Evolutionary conservation across 2,329 filamentous ascomycete species (phyloP).

Genomic region (Diaporthe destruens): DNA sequence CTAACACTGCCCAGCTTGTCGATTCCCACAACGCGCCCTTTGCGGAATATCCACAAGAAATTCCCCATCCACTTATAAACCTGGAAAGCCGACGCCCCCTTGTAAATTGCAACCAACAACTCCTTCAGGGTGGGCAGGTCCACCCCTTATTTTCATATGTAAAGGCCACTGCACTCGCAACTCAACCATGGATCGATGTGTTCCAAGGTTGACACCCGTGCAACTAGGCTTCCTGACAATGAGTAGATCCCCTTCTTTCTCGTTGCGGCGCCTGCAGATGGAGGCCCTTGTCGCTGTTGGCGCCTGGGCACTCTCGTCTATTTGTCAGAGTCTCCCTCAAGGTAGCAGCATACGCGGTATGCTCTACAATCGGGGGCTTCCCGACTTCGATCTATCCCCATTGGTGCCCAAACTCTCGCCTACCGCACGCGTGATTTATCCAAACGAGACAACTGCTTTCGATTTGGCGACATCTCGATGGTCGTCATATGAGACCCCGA

Average conservation of each 20-base stretch:
- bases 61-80: background rate
- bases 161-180: background rate
- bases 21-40: background rate
- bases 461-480: conserved; percentile 56
- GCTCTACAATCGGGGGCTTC: background rate
- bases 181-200: background rate
- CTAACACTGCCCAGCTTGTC: background rate
- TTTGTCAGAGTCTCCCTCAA: background rate
- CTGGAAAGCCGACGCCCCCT: conserved; percentile 2
- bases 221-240: background rate
- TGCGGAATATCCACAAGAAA: conserved; percentile 2
- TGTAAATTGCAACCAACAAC: background rate
- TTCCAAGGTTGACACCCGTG: background rate
- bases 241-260: background rate
- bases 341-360: background rate
- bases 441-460: conserved; percentile 49
- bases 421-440: conserved; percentile 30
- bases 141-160: background rate
- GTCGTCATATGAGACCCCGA: conserved; percentile 59
- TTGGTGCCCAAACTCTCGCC: conserved; percentile 11
- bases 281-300: conserved; percentile 10
- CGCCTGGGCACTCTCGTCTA: conserved; percentile 17
- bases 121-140: conserved; percentile 2
- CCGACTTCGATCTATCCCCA: background rate
- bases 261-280: conserved; percentile 22